Evolutionary conservation across 2,329 filamentous ascomycete genomes (phyloP), one percentile per base, ranked within the genome.

Genomic region (Lachnellula occidentalis): DNA sequence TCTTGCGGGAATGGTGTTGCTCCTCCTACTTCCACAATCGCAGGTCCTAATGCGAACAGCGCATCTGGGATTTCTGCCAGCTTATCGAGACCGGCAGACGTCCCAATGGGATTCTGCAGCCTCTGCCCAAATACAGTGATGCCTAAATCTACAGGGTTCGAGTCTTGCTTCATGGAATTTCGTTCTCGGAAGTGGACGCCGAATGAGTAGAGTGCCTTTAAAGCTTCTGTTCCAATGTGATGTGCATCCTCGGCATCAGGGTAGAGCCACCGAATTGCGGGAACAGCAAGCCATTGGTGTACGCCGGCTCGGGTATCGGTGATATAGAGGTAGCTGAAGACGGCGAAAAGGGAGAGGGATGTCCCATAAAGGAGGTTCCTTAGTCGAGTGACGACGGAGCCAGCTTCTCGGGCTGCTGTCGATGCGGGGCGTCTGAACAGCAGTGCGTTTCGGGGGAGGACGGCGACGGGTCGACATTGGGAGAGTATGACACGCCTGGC

Each of bases 21-120:
- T 46, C 92, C 94, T 58, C 94, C 94, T 2, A 99, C 87, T 69
- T 99, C 94, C 31, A 99, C 90, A 37, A 97, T 79, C 3, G 85
- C 86, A 22, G 92, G 86, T 34, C 94, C 94, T 3, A 96, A 75
- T 7, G 85, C 90, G 68, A 97, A 88, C 36, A 99, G 78, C 14
- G 86, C 81, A 65, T 92, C 88, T 1, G 92, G 88, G 51, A 97
- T 86, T 58, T 96, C 90, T 51, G 86, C 94, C 67, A 95, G 82
- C 77, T 99, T 97, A 76, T 97, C 94, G 43, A 99, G 83, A 9
- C 94, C 94, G 5, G 90, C 94, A n/a, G 90, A 95, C 59, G 95
- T 96, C 54, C 88, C 94, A 65, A 99, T 85, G 1, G 94, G 94
- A 72, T 96, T 97, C 65, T 81, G 77, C 46, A 99, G 74, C 4